A percentile compares a stretch with the other conserved stretches of the same genome.
These are phyloP conservation scores for Yamagishiella unicocca DNA, from an alignment of 139 green algal genomes.

Conservation along the genomic window DNA sequence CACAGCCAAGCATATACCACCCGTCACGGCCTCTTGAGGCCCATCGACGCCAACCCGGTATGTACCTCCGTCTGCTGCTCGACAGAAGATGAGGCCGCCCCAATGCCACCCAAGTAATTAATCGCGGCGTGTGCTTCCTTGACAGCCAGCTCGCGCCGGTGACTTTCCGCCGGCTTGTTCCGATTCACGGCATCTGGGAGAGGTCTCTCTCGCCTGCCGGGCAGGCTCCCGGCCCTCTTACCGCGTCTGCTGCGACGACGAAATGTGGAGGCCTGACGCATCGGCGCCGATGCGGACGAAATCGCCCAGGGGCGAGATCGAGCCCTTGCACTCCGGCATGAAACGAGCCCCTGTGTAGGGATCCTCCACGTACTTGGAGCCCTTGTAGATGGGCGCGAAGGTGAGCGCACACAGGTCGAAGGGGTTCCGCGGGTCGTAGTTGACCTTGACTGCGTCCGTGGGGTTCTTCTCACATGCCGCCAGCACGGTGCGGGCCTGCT, in stretches of 20 bases:
- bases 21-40: not conserved
- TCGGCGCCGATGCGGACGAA: constrained; percentile 89
- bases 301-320: constrained; percentile 90
- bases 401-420: constrained; percentile 97
- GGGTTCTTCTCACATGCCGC: constrained; percentile 93
- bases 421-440: constrained; percentile 98
- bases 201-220: no score
- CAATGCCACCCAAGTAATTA: no score
- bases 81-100: no score
- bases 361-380: constrained; percentile 80
- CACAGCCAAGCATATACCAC: not conserved
- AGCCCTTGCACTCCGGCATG: constrained; percentile 84
- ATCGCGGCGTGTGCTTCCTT: no score
- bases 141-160: no score
- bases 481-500: constrained; percentile 90
- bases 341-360: constrained; percentile 93
- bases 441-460: constrained; percentile 87
- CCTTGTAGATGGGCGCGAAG: constrained; percentile 96
- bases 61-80: no score
- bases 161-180: no score
- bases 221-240: not conserved
- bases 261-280: constrained; percentile 87
- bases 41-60: no score
- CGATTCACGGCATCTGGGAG: no score
- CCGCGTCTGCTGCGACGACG: constrained; percentile 60